Evolutionary conservation across 2,329 filamentous ascomycete species (phyloP), one percentile per base, ranked within the genome.

Genomic region (Monilinia fructigena): DNA sequence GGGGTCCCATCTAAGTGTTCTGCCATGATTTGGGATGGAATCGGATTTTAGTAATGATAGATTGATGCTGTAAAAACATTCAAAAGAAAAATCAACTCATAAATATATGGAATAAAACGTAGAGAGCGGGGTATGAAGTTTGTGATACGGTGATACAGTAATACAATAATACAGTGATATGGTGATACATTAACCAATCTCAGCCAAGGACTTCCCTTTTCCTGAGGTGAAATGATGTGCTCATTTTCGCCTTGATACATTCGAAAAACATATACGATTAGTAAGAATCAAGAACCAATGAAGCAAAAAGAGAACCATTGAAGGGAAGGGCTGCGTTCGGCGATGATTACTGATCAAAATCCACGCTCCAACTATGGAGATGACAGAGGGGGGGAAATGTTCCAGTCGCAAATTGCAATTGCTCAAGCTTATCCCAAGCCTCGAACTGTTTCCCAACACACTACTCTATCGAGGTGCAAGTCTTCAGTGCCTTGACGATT

Each of bases 1-100:
- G 62, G 8, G 12, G 28, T 38, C 14, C 53, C 53, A 23, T 64
- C 53, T 26, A 64, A 20, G 26, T 42, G 38, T 42, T 45, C 55
- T 20, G 11, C 16, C 40, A 58, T 45, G 23, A 14, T 20, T 45
- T 31, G 26, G 23, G 4, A 45, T 31, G 42, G 12, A 45, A 3
- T 20, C 16, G 28, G 35, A 8, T 7, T 50, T 18, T 5, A 6
- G 8, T 8, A 50, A 8, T 14, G 8, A 16, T 60, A 26, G 38
- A 6, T 14, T 50, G 5, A 23, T 50, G 12, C 26, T 23, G 31
- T n/a, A 18, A 23, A 38, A 14, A 38, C 4, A 14, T 18, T 4
- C 11, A 18, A 18, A n/a, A 38, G 6, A 3, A 31, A 7, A 50
- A 23, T 1, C 8, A 5, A 10, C 4, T 7, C 31, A 50, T 38